Percentiles rank a stretch among this genome's conserved stretches.
Evolutionary conservation across 129 eudicot genomes (phyloP).

Genomic region (Flaveria brownii): DNA sequence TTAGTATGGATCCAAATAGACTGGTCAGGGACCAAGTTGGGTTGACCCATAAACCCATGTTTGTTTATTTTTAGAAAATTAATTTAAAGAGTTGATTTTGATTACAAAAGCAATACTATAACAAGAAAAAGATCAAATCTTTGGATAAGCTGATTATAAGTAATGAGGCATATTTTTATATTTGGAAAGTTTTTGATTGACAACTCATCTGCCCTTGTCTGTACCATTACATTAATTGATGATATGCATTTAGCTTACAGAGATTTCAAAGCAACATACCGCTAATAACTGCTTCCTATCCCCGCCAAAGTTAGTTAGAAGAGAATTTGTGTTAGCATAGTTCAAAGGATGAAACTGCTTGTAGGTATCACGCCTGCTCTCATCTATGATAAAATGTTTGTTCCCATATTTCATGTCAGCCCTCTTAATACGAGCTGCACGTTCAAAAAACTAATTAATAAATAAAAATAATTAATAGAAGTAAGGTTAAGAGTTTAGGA

Average conservation of each 20-base stretch:
- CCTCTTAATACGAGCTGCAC: slow-evolving; percentile 61
- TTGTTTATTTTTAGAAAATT: background rate
- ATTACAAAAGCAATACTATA: background rate
- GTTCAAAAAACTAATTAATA: slow-evolving; percentile 17
- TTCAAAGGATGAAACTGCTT: slow-evolving; percentile 53
- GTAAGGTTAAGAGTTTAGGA: background rate
- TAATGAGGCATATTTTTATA: background rate
- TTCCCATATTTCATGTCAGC: slow-evolving; percentile 89
- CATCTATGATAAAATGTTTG: slow-evolving; percentile 63
- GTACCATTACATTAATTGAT: slow-evolving; percentile 5
- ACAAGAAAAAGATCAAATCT: background rate
- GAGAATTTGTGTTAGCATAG: slow-evolving; percentile 41
- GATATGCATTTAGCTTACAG: background rate
- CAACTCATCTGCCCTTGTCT: background rate
- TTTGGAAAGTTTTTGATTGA: background rate
- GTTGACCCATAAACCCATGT: background rate
- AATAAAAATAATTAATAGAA: background rate
- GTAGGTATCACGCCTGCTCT: slow-evolving; percentile 79
- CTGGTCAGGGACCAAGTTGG: background rate
- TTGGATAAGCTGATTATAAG: background rate
- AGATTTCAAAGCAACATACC: slow-evolving; percentile 42
- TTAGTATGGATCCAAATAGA: background rate
- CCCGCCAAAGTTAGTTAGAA: slow-evolving; percentile 50
- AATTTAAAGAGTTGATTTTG: background rate
- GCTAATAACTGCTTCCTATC: slow-evolving; percentile 66